Conservation (phyloP, 2,329 filamentous ascomycete genomes). For the Fusarium albidum region DNA sequence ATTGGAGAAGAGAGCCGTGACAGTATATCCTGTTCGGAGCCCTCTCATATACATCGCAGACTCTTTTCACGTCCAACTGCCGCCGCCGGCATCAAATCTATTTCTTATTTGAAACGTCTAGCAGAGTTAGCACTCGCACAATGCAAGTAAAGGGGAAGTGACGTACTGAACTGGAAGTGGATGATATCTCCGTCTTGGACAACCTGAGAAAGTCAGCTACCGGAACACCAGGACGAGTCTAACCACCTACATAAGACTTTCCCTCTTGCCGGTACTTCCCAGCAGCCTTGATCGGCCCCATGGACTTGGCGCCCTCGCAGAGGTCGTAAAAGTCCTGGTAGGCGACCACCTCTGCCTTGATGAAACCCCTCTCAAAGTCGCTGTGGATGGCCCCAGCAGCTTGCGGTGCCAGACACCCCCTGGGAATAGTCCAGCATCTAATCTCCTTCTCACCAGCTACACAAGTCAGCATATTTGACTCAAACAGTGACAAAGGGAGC, state of each 20-base stretch:
- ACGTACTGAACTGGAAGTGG: slow-evolving; percentile 55
- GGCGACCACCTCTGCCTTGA: slow-evolving; percentile 55
- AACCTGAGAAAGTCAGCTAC: slow-evolving; percentile 40
- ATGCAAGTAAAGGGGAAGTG: background rate
- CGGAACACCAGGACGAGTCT: background rate
- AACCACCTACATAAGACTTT: slow-evolving; percentile 49
- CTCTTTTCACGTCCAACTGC: no score
- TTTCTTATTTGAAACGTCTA: slow-evolving; percentile 37
- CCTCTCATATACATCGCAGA: no score
- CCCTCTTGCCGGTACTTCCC: slow-evolving; percentile 56
- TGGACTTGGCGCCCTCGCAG: slow-evolving; percentile 52
- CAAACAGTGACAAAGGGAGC: slow-evolving; percentile 1
- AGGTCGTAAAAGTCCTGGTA: slow-evolving; percentile 56
- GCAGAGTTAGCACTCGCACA: slow-evolving; percentile 9
- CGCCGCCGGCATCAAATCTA: slow-evolving; percentile 12
- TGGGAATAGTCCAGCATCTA: slow-evolving; percentile 53
- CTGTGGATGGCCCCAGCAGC: slow-evolving; percentile 52
- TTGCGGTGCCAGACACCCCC: slow-evolving; percentile 49
- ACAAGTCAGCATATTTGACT: slow-evolving; percentile 8
- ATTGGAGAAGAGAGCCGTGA: no score
- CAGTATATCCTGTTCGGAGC: no score
- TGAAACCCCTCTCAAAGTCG: slow-evolving; percentile 54
- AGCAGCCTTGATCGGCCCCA: slow-evolving; percentile 55
- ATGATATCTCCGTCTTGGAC: slow-evolving; percentile 54
- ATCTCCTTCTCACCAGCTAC: slow-evolving; percentile 55